Evolutionary conservation across 2,329 filamentous ascomycete species (phyloP).

Genomic region (Trichothecium sympodiale): DNA sequence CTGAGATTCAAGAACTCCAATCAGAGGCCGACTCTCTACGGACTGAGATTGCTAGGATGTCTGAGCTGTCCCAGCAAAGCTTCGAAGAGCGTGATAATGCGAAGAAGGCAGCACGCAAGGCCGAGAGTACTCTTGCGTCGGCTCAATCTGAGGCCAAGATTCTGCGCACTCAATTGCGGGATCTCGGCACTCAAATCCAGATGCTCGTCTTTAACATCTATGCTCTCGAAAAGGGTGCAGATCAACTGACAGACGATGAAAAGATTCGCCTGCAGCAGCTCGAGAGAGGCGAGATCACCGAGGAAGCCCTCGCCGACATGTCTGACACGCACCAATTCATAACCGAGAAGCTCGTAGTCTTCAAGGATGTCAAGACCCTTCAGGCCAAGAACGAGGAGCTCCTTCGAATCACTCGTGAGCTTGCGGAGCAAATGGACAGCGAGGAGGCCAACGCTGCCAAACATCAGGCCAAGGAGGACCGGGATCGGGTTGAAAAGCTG

Average conservation of each 20-base stretch:
- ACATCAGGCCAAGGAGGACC: constrained; percentile 50
- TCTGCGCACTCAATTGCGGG: constrained; percentile 74
- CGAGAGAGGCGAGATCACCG: constrained; percentile 62
- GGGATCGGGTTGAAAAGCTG: constrained; percentile 62
- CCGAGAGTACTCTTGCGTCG: constrained; percentile 58
- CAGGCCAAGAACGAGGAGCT: constrained; percentile 83
- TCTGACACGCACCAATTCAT: constrained; percentile 84
- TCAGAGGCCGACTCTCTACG: constrained; percentile 72
- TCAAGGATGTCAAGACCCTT: constrained; percentile 73
- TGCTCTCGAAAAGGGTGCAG: constrained; percentile 67
- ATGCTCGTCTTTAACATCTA: constrained; percentile 81
- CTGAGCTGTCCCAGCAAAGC: constrained; percentile 70
- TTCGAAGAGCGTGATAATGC: constrained; percentile 71
- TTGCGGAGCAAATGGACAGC: constrained; percentile 84
- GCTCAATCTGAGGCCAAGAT: constrained; percentile 63
- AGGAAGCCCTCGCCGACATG: constrained; percentile 60
- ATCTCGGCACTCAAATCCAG: constrained; percentile 82
- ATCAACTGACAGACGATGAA: constrained; percentile 61
- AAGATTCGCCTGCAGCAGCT: constrained; percentile 66
- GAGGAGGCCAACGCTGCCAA: constrained; percentile 67
- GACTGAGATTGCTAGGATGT: constrained; percentile 73
- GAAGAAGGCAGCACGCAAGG: constrained; percentile 67
- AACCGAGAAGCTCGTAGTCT: constrained; percentile 78
- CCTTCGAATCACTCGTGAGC: constrained; percentile 68
- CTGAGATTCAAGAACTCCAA: constrained; percentile 78